phyloP scores from a whole-genome alignment of 768 basidiomycete genomes.

The Pulveroboletus ravenelii region DNA sequence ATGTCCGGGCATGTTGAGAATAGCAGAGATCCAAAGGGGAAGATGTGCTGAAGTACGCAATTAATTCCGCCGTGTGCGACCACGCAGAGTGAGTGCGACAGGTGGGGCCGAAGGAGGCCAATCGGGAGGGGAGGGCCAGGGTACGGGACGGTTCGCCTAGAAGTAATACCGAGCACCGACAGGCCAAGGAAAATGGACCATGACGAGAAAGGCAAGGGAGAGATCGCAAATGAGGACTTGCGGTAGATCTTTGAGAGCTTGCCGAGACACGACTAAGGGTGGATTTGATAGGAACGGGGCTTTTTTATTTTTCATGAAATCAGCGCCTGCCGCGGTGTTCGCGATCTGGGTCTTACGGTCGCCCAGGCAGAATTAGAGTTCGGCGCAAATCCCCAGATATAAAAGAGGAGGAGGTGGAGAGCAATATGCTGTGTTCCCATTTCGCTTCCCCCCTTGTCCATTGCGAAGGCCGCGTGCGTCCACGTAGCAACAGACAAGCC shows the following conservation, averaged over 20 bases:
- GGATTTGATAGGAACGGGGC: slow-evolving; percentile 28
- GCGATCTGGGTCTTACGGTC: slow-evolving; percentile 17
- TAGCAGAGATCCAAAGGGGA: slow-evolving; percentile 41
- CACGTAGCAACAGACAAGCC: slow-evolving; percentile 6
- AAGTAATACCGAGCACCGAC: slow-evolving; percentile 40
- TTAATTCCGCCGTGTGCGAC: slow-evolving; percentile 33
- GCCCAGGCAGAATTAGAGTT: slow-evolving; percentile 29
- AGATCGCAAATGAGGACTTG: slow-evolving; percentile 16
- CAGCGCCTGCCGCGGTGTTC: slow-evolving; percentile 29
- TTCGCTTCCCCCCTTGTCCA: background rate
- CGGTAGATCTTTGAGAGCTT: slow-evolving; percentile 22
- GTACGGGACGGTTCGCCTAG: slow-evolving; percentile 44
- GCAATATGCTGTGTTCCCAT: slow-evolving; percentile 13
- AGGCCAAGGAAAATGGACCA: slow-evolving; percentile 31
- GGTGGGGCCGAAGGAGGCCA: slow-evolving; percentile 36
- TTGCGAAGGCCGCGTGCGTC: slow-evolving; percentile 1
- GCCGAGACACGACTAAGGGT: slow-evolving; percentile 26
- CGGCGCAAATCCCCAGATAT: slow-evolving; percentile 25
- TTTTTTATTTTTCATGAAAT: slow-evolving; percentile 28
- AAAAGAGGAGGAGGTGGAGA: slow-evolving; percentile 20
- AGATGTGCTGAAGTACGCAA: slow-evolving; percentile 37
- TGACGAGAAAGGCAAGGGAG: slow-evolving; percentile 30
- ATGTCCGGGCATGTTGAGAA: slow-evolving; percentile 26
- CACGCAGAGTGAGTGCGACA: slow-evolving; percentile 32
- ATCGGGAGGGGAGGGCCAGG: slow-evolving; percentile 42